Conservation (phyloP, 2,329 filamentous ascomycete species). For the Fusarium paranaense region DNA sequence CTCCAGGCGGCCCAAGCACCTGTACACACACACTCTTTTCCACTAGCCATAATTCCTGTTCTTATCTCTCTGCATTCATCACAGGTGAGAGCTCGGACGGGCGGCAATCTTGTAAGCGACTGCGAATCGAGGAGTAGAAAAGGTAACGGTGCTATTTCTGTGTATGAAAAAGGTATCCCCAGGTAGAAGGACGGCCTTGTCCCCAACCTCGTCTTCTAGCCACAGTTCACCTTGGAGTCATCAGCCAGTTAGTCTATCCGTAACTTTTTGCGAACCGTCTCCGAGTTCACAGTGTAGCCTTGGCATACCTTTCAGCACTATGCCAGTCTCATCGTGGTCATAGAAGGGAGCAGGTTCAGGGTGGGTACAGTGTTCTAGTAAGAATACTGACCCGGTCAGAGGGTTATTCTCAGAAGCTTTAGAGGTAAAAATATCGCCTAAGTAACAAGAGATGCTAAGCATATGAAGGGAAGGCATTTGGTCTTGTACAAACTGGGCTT, state of each 20-base stretch:
- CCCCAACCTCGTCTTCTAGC: constrained; percentile 12
- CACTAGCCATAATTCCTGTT: no score
- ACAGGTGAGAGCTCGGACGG: neutral
- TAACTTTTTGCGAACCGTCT: no score
- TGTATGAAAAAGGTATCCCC: constrained; percentile 24
- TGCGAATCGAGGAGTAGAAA: constrained; percentile 19
- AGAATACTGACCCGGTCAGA: constrained; percentile 13
- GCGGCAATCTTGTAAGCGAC: constrained; percentile 19
- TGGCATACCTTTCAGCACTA: no score
- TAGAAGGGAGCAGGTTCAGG: constrained; percentile 15
- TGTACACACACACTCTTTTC: no score
- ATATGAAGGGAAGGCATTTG: neutral
- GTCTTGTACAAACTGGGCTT: neutral
- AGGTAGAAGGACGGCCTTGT: constrained; percentile 10
- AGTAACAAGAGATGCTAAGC: neutral
- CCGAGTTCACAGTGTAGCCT: no score
- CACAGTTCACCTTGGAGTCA: constrained; percentile 10
- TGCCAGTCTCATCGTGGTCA: constrained; percentile 18
- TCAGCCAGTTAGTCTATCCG: neutral
- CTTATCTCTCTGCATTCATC: neutral
- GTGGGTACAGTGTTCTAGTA: constrained; percentile 1
- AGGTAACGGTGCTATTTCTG: constrained; percentile 11
- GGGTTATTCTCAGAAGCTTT: neutral
- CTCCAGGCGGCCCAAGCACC: no score
- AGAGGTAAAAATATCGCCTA: neutral